Evolutionary conservation across 257 asterid genomes (phyloP).

Genomic region (Verbena officinalis): DNA sequence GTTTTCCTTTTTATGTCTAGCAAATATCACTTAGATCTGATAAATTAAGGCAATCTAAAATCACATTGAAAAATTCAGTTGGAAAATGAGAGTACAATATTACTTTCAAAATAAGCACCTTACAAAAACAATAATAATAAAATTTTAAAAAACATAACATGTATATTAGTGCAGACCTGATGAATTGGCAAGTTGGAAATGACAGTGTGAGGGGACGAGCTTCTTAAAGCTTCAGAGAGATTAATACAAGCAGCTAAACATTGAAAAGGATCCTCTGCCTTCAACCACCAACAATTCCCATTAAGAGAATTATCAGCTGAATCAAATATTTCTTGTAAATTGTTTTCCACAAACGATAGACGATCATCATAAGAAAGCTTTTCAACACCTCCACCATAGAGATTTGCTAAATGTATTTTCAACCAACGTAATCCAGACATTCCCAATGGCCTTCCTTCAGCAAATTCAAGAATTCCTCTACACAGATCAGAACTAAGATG

Average conservation of each 20-base stretch:
- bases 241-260: conserved; percentile 91
- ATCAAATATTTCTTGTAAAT: conserved; percentile 73
- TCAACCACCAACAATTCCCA: conserved; percentile 94
- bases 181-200: conserved; percentile 91
- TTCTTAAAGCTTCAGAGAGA: conserved; percentile 81
- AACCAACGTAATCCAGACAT: conserved; percentile 87
- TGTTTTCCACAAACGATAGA: conserved; percentile 76
- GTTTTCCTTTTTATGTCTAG: background rate
- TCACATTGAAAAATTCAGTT: background rate
- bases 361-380: conserved; percentile 90
- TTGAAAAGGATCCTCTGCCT: conserved; percentile 96
- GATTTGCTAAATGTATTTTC: conserved; percentile 89
- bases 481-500: conserved; percentile 95
- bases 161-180: conserved; percentile 75
- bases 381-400: conserved; percentile 85
- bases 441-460: conserved; percentile 91
- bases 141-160: too few relatives aligned
- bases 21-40: background rate
- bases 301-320: conserved; percentile 79
- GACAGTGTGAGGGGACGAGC: conserved; percentile 82
- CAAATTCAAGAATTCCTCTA: conserved; percentile 94
- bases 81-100: background rate
- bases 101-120: too few relatives aligned
- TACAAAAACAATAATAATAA: too few relatives aligned
- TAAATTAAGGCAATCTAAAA: background rate